phyloP scores from a whole-genome alignment of 2,329 filamentous ascomycete species.

The Penicillium sp. region DNA sequence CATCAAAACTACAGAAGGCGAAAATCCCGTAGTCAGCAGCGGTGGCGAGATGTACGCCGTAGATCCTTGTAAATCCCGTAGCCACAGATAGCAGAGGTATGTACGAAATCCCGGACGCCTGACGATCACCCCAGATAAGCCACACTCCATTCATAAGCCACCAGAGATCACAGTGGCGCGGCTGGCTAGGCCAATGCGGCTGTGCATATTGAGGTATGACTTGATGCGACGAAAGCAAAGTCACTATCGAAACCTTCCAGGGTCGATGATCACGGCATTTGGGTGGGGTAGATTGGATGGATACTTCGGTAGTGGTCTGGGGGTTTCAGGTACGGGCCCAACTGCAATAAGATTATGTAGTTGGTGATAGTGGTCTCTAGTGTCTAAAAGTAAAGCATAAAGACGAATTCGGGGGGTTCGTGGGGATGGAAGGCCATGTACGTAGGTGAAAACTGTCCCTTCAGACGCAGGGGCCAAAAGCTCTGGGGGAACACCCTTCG shows the following conservation, averaged over 20 bases:
- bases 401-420: background rate
- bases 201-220: conserved; percentile 18
- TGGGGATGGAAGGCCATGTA: background rate
- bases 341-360: background rate
- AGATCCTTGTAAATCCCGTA: conserved; percentile 1
- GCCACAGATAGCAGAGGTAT: conserved; percentile 8
- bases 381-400: background rate
- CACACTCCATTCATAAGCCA: conserved; percentile 15
- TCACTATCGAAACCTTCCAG: conserved; percentile 17
- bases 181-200: conserved; percentile 3
- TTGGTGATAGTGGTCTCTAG: background rate
- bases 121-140: conserved; percentile 13
- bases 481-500: conserved; percentile 6
- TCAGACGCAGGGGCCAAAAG: conserved; percentile 24
- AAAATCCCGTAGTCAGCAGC: background rate
- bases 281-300: background rate
- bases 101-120: conserved; percentile 8
- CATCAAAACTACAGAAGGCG: background rate
- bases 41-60: conserved; percentile 12
- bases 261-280: background rate
- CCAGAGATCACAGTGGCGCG: conserved; percentile 8
- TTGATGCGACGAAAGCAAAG: conserved; percentile 15
- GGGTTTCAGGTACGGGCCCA: background rate
- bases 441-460: conserved; percentile 16
- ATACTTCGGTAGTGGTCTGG: background rate